Percentiles rank a stretch among this genome's conserved stretches.
Evolutionary conservation across 1,139 yeast species (phyloP).

Genomic region (Saccharomyces hybrid): DNA sequence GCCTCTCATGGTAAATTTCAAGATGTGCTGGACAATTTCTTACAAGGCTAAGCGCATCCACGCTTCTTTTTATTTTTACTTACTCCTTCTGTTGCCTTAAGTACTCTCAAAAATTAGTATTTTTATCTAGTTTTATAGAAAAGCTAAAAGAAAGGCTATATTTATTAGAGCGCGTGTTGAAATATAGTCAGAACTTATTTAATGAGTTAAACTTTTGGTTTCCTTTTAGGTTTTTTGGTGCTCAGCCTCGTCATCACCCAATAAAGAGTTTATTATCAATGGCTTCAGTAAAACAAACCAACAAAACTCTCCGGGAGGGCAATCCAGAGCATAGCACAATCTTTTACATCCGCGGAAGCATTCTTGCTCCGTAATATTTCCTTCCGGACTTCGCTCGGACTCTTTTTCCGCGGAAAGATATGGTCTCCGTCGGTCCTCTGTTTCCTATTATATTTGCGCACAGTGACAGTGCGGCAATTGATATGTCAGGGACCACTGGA

Average conservation of each 20-base stretch:
- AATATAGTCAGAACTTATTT: background rate
- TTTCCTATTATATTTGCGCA: background rate
- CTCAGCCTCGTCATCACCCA: background rate
- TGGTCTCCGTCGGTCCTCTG: background rate
- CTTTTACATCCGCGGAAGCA: background rate
- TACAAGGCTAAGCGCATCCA: conserved; percentile 11
- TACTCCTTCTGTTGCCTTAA: background rate
- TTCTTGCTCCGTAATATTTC: background rate
- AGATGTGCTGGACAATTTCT: conserved; percentile 41
- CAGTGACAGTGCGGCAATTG: background rate
- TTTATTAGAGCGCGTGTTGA: background rate
- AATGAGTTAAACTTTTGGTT: background rate
- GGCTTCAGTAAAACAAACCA: background rate
- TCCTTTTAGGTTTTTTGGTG: background rate
- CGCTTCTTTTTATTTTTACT: background rate
- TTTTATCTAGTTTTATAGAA: background rate
- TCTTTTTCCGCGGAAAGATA: background rate
- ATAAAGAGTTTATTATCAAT: background rate
- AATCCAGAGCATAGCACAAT: background rate
- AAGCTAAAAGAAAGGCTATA: background rate
- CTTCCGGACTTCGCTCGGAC: background rate
- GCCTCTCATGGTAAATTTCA: conserved; percentile 69
- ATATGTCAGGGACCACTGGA: background rate
- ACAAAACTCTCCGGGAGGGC: background rate
- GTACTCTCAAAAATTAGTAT: background rate